phyloP scores from a whole-genome alignment of 176 grass and related monocot species.

The Carex myosuroides region DNA sequence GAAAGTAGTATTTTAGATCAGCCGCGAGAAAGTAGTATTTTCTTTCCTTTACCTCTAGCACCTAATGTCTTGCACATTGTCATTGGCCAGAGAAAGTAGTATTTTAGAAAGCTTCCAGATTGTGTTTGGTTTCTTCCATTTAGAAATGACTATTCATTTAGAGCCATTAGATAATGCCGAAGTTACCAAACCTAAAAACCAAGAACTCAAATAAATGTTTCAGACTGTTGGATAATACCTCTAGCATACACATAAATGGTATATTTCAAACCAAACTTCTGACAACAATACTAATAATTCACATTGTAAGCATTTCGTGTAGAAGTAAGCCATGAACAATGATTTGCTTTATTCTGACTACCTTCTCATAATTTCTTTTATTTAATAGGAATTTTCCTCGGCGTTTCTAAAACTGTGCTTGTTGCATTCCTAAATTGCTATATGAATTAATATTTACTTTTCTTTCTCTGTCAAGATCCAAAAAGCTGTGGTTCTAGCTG shows the following conservation, averaged over 20 bases:
- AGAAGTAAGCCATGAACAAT: neutral
- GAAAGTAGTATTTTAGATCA: neutral
- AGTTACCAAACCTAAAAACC: neutral
- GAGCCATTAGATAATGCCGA: neutral
- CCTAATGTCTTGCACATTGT: neutral
- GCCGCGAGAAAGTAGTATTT: too few species aligned
- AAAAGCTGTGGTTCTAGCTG: slow-evolving; percentile 54
- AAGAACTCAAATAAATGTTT: neutral
- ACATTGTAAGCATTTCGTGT: neutral
- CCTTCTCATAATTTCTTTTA: neutral
- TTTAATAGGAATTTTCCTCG: neutral
- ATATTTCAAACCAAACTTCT: neutral
- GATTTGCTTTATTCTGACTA: neutral
- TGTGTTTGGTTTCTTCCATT: neutral
- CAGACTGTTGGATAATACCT: neutral
- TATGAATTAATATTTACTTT: neutral
- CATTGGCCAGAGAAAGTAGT: neutral
- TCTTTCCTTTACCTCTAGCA: too few species aligned
- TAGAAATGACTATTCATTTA: neutral
- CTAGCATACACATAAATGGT: neutral
- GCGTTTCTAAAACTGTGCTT: neutral
- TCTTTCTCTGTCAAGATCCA: slow-evolving; percentile 49
- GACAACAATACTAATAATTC: neutral
- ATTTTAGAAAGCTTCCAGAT: neutral
- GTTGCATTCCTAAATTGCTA: slow-evolving; percentile 17